Base-by-base conservation (phyloP, 768 basidiomycete species). In the Ephemerocybe angulata region DNA sequence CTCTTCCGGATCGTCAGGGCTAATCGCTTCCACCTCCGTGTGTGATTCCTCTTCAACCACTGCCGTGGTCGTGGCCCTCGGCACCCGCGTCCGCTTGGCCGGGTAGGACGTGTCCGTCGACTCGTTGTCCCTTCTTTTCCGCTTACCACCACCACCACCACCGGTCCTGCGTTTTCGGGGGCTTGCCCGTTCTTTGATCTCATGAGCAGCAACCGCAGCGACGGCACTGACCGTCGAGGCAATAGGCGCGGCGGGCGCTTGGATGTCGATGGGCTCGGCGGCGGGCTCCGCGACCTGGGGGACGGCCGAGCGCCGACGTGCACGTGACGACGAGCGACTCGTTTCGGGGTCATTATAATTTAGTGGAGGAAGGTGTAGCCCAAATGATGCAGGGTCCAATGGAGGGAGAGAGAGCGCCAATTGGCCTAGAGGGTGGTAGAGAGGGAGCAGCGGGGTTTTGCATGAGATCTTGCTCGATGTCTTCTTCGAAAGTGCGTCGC, bases 51-150 rank as follows among this genome's bases (percentile, higher is more conserved):
- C 48, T 24, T 35, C 48, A 22, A 33, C 29, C 19, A 41, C 38
- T 19, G 47, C 17, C 17, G 29, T 21, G 3, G 47, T 49, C 7
- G 12, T 12, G 17, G 75, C 76, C 56, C 86, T 70, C 5, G 83
- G 77, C 52, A 77, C 71, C 25, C 86, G 78, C 19, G 82, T 75
- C 24, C 84, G 77, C 68, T 86, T 88, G 11, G 85, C 82, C n/a
- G 86, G 85, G 62, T 86, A 87, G n/a, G 81, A 79, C 1, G 80
- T 76, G 58, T 87, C 85, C 12, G 78, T 80, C 43, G 86, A 84
- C 41, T 87, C 85, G 6, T 63, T 67, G 29, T 85, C 84, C 62
- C 73, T 83, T 21, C 86, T 73, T 64, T 83, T 85, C 13, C 70
- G 74, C 25, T 75, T 76, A 2, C 75, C 74, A 1, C 72, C 73